Evolutionary conservation across 495 filamentous ascomycete genomes (phyloP).

Genomic region (Glutinoglossum americanum): DNA sequence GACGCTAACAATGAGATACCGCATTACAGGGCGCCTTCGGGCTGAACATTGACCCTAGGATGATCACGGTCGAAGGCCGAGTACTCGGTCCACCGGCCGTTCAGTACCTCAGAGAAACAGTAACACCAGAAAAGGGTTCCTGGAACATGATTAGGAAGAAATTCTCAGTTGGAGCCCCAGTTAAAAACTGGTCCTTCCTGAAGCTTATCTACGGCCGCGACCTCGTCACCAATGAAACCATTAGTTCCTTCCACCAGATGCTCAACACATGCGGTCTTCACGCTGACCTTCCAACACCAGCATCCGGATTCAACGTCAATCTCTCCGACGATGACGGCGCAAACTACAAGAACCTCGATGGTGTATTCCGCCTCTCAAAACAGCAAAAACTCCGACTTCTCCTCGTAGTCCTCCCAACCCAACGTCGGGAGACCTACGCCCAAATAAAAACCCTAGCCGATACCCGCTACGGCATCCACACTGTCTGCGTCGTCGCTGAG

Average conservation of each 20-base stretch:
- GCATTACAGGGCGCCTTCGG: slow-evolving; percentile 27
- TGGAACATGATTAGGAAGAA: slow-evolving; percentile 34
- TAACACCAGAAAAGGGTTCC: slow-evolving; percentile 18
- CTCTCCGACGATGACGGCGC: background rate
- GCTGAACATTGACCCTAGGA: slow-evolving; percentile 25
- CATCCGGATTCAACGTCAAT: background rate
- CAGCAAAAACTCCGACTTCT: slow-evolving; percentile 26
- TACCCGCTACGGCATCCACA: slow-evolving; percentile 37
- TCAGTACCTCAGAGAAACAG: slow-evolving; percentile 20
- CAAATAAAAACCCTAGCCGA: slow-evolving; percentile 48
- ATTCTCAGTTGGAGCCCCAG: slow-evolving; percentile 18
- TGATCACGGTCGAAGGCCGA: slow-evolving; percentile 45
- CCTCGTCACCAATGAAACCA: background rate
- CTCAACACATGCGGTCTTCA: slow-evolving; percentile 2
- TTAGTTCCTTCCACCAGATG: slow-evolving; percentile 3
- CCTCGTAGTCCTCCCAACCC: slow-evolving; percentile 36
- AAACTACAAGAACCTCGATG: slow-evolving; percentile 8
- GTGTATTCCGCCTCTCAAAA: background rate
- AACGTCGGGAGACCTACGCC: slow-evolving; percentile 35
- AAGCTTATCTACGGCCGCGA: background rate
- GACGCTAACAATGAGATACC: background rate
- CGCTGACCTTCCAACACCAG: slow-evolving; percentile 1
- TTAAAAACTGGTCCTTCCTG: slow-evolving; percentile 20
- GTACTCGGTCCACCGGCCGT: slow-evolving; percentile 34
- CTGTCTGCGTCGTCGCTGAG: slow-evolving; percentile 33